phyloP scores from a whole-genome alignment of 2,329 filamentous ascomycete genomes.

The Verticillium longisporum region DNA sequence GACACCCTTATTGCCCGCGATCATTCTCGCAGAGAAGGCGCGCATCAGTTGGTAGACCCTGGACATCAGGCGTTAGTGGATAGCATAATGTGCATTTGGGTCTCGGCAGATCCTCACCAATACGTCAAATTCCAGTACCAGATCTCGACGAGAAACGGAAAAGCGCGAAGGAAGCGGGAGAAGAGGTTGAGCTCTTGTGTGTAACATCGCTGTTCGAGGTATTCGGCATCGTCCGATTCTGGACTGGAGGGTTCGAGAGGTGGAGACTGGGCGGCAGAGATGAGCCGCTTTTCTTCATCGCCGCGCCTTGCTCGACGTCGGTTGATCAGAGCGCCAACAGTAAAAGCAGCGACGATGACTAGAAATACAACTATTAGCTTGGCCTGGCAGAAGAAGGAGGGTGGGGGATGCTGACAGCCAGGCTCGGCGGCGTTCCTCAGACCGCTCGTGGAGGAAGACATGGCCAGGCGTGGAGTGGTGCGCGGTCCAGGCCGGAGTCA shows the following conservation, averaged over 20 bases:
- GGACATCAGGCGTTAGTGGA: background rate
- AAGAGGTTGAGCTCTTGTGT: slow-evolving; percentile 9
- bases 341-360: slow-evolving; percentile 11
- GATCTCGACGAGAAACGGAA: slow-evolving; percentile 25
- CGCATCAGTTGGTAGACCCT: slow-evolving; percentile 36
- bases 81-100: background rate
- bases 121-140: slow-evolving; percentile 30
- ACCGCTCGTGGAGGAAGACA: slow-evolving; percentile 5
- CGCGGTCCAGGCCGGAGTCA: background rate
- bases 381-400: background rate
- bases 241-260: slow-evolving; percentile 7
- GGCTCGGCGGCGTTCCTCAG: slow-evolving; percentile 9
- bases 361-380: background rate
- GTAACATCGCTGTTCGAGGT: background rate
- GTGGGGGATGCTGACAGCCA: slow-evolving; percentile 5
- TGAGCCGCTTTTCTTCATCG: slow-evolving; percentile 5
- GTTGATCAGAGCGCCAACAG: slow-evolving; percentile 11
- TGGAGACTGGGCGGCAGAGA: background rate
- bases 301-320: slow-evolving; percentile 7
- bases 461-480: background rate
- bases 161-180: slow-evolving; percentile 21
- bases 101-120: slow-evolving; percentile 16
- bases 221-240: background rate
- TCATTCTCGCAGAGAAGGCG: slow-evolving; percentile 32
- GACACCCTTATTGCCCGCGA: slow-evolving; percentile 27